A percentile compares a stretch with the other conserved stretches of the same genome.
Evolutionary conservation across 1,284 basidiomycete genomes (phyloP).

Genomic region (Ceratobasidium sp.): DNA sequence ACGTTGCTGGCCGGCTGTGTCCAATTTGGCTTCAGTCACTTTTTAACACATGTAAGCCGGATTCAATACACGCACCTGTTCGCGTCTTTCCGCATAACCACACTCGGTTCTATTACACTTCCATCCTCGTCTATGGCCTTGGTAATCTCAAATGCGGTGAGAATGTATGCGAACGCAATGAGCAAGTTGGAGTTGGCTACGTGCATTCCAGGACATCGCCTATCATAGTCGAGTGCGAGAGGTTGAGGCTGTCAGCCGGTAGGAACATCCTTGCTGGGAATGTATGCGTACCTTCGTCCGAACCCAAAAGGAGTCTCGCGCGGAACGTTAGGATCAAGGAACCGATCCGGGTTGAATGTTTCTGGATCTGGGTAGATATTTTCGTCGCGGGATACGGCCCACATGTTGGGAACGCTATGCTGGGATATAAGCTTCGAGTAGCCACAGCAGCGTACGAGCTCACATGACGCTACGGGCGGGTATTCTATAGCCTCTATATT

Average conservation of each 20-base stretch:
- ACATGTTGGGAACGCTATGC: neutral
- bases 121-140: conserved; percentile 13
- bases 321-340: conserved; percentile 20
- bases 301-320: conserved; percentile 6
- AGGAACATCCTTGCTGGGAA: too few relatives aligned
- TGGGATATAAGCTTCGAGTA: neutral
- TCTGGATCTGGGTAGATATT: conserved; percentile 29
- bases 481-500: conserved; percentile 23
- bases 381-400: conserved; percentile 32
- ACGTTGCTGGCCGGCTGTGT: too few relatives aligned
- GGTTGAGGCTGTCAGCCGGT: neutral
- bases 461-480: conserved; percentile 26
- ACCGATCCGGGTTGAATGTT: conserved; percentile 26
- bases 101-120: conserved; percentile 13
- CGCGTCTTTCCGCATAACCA: neutral
- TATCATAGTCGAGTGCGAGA: neutral
- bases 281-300: conserved; percentile 12
- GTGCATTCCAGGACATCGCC: conserved; percentile 29
- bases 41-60: neutral
- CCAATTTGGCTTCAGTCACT: neutral
- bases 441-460: neutral
- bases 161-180: conserved; percentile 24
- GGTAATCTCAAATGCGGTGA: conserved; percentile 22
- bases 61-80: neutral
- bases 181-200: conserved; percentile 27